Conservation (phyloP, 2,329 filamentous ascomycete species). For the Diaporthe vexans region DNA sequence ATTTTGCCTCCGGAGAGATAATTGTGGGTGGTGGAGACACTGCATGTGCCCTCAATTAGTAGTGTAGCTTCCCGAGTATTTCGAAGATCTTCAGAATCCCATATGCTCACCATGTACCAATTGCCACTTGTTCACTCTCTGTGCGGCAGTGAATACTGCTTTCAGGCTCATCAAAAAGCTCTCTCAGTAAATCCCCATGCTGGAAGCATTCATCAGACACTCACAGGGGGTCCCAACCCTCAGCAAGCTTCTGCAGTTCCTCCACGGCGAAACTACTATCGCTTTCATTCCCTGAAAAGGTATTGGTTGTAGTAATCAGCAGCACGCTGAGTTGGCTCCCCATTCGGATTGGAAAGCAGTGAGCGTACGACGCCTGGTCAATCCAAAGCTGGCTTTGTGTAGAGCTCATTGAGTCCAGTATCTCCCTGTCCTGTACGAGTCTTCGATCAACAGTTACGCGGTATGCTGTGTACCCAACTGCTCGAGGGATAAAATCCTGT, state of each 20-base stretch:
- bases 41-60: background rate
- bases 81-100: background rate
- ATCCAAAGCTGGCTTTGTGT: background rate
- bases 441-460: constrained; percentile 9
- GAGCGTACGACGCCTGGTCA: background rate
- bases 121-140: constrained; percentile 18
- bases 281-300: background rate
- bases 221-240: constrained; percentile 3
- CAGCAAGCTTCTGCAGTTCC: constrained; percentile 2
- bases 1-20: background rate
- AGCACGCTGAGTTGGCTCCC: background rate
- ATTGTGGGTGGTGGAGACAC: background rate
- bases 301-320: background rate
- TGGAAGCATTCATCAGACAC: background rate
- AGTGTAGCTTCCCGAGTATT: background rate
- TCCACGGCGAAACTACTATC: background rate
- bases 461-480: background rate
- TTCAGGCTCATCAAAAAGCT: background rate
- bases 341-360: background rate
- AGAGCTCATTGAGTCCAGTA: background rate
- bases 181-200: background rate
- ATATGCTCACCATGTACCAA: background rate
- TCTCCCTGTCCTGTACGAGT: background rate
- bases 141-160: background rate
- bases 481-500: background rate